Evolutionary conservation across 2,329 filamentous ascomycete genomes (phyloP), one percentile per base, ranked within the genome.

Genomic region (Coniochaeta prunicola): DNA sequence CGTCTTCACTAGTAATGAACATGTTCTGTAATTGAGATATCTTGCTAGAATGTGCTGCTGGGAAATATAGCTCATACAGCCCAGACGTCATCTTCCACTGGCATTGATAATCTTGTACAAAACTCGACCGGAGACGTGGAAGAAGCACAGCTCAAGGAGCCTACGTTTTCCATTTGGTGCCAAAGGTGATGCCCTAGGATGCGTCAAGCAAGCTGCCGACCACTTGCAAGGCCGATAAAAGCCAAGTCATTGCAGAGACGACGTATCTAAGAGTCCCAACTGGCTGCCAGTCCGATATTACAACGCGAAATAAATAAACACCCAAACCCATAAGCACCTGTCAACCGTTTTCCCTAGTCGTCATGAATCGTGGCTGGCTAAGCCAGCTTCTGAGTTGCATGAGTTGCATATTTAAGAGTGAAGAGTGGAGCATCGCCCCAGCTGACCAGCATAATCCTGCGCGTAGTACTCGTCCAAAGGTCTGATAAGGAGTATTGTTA

Each of bases 281-380:
- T 17, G 45, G 45, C 45, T 50, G 12, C 45, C 45, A 17, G 24
- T 50, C 15, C 42, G 10, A 50, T 50, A 50, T 28, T 50, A 50
- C 45, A 50, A 30, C 45, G 45, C 24, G 10, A 50, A 28, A 50
- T 50, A 2, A n/a, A 50, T 50, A 50, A 50, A 54, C n/a, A 19
- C 30, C 53, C 28, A 34, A 55, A 34, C 30, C 53, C 28, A 33
- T 33, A 55, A 55, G 53, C 53, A 55, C 53, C 30, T 31, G 17
- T 55, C 30, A 55, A 55, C 53, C 53, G 53, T 55, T 34, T 55
- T n/a, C 50, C 53, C 53, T 55, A 55, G n/a, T 34, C 53, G 33
- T 55, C 53, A 55, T 55, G 53, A 34, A 55, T 55, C 53, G 33
- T 55, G 33, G 53, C 53, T n/a, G 33, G 33, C 21, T 55, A 24